Conservation (phyloP, 345 rosid genomes). For the Capsella bursapastoris region DNA sequence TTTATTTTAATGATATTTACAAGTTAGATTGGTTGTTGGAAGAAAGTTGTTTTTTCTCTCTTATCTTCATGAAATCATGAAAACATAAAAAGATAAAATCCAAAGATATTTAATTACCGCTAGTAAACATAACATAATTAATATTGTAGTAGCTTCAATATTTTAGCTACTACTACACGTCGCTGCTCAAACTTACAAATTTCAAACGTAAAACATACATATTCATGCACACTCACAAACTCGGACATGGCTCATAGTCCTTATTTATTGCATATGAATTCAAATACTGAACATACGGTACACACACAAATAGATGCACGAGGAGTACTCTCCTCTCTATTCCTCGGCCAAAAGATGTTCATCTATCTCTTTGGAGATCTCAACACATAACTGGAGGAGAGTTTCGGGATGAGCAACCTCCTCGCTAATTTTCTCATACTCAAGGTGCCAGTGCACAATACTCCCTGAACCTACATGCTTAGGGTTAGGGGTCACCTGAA, state of each 20-base stretch:
- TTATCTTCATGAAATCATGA: conserved; percentile 6
- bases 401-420: conserved; percentile 47
- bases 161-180: neutral
- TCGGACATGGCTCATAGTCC: conserved; percentile 28
- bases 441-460: conserved; percentile 44
- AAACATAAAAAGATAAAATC: conserved; percentile 9
- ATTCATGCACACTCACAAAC: conserved; percentile 20
- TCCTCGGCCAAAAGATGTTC: conserved; percentile 38
- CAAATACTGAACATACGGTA: neutral
- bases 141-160: conserved; percentile 3
- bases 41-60: neutral
- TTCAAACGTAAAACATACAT: conserved; percentile 2
- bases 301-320: conserved; percentile 6
- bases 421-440: conserved; percentile 47
- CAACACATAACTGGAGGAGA: conserved; percentile 38
- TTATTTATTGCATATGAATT: conserved; percentile 10
- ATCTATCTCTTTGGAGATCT: conserved; percentile 45
- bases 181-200: conserved; percentile 7
- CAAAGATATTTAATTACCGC: conserved; percentile 3
- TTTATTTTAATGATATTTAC: too few species aligned
- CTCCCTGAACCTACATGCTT: conserved; percentile 28
- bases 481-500: conserved; percentile 43
- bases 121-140: conserved; percentile 10
- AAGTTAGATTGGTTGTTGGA: too few species aligned
- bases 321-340: conserved; percentile 1